Conservation (phyloP, 139 green algal genomes). For the Pleodorina starrii region DNA sequence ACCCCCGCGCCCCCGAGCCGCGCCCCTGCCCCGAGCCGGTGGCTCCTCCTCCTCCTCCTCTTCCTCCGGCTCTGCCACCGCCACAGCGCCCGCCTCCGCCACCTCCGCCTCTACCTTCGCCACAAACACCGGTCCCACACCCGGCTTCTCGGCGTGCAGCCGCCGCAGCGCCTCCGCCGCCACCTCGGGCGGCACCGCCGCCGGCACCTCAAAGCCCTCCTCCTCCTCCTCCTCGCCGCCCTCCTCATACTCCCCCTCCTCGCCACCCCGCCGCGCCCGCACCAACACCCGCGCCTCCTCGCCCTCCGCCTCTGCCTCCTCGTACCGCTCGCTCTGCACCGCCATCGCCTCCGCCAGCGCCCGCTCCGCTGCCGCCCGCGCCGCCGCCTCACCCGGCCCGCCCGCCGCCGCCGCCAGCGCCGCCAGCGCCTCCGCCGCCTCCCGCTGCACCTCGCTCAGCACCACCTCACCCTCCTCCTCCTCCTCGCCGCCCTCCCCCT, state of each 20-base stretch:
- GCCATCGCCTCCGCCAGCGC: neutral
- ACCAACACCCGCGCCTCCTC: neutral
- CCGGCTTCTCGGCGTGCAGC: neutral
- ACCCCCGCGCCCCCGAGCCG: neutral
- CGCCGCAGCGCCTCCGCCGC: neutral
- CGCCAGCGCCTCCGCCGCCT: neutral
- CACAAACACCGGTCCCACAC: neutral
- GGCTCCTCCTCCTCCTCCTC: constrained; percentile 17
- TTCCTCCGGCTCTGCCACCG: neutral
- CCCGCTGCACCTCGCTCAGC: neutral
- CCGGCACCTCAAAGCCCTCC: no score
- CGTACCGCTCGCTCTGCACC: neutral
- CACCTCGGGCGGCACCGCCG: neutral
- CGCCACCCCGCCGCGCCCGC: neutral
- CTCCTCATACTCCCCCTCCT: neutral
- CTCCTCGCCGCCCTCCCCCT: neutral
- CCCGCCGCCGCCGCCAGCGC: neutral
- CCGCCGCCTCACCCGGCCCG: neutral
- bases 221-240: constrained; percentile 1
- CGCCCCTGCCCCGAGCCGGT: neutral
- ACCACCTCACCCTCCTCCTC: neutral
- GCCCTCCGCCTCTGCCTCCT: neutral
- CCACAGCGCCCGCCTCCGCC: neutral
- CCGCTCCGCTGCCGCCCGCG: neutral
- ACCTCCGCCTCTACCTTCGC: neutral